Conservation (phyloP, 345 rosid genomes). For the Capsella bursapastoris region DNA sequence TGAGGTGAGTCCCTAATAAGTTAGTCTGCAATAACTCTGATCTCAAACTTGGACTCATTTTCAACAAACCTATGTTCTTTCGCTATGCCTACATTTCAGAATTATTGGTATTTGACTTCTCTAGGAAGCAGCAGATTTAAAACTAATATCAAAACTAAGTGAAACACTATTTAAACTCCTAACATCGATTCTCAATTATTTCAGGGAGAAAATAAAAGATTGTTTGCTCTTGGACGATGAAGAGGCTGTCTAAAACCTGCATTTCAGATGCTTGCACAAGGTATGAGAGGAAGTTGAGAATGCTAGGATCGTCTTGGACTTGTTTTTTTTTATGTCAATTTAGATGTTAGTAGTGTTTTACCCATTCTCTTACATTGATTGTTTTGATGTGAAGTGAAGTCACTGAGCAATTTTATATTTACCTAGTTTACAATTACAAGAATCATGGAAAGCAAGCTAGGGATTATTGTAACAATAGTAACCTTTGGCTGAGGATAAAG, state of each 20-base stretch:
- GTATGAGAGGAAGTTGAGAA: slow-evolving; percentile 7
- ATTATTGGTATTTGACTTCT: not conserved
- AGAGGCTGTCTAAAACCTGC: slow-evolving; percentile 50
- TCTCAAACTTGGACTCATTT: not conserved
- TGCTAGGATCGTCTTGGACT: not conserved
- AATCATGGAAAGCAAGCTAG: not conserved
- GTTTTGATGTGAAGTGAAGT: slow-evolving; percentile 1
- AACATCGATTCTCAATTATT: slow-evolving; percentile 16
- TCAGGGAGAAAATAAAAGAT: slow-evolving; percentile 85
- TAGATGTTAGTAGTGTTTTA: not conserved
- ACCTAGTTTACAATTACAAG: not conserved
- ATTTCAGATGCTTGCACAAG: slow-evolving; percentile 21
- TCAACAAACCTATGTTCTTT: not conserved
- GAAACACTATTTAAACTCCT: not conserved
- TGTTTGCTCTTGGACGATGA: slow-evolving; percentile 73
- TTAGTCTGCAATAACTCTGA: not conserved
- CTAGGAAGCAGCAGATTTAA: not conserved
- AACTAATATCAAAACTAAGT: not conserved
- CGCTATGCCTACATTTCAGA: not conserved
- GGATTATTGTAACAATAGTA: not conserved
- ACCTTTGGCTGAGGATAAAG: not conserved
- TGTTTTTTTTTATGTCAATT: not conserved
- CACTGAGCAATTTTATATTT: not conserved
- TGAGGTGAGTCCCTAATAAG: slow-evolving; percentile 59
- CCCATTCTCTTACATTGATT: not conserved